phyloP scores from a whole-genome alignment of 345 rosid genomes.

The Eucalyptus cloeziana region DNA sequence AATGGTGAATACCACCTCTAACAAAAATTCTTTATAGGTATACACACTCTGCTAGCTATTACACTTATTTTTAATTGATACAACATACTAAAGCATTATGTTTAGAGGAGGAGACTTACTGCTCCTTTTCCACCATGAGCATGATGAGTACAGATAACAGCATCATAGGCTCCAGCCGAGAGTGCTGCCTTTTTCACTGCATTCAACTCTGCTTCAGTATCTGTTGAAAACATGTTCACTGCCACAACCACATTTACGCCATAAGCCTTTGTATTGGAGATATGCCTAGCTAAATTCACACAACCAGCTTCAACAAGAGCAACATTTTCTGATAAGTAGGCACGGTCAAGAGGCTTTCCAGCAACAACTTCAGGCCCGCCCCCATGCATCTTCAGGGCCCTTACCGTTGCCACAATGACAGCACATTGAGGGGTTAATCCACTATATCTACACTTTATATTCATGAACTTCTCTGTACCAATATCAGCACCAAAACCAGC shows the following conservation, averaged over 20 bases:
- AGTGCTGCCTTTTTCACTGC: conserved; percentile 78
- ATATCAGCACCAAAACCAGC: conserved; percentile 99
- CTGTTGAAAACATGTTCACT: conserved; percentile 86
- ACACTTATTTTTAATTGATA: neutral
- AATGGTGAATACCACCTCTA: neutral
- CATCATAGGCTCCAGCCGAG: conserved; percentile 90
- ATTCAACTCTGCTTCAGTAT: conserved; percentile 77
- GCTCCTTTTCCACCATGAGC: conserved; percentile 99
- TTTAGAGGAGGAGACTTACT: conserved; percentile 20
- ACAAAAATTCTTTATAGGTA: neutral
- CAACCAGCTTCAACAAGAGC: conserved; percentile 92
- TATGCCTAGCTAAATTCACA: conserved; percentile 88
- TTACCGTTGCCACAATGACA: conserved; percentile 87
- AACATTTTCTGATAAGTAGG: conserved; percentile 83
- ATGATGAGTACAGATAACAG: conserved; percentile 88
- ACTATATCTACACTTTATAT: conserved; percentile 87
- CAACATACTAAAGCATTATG: neutral
- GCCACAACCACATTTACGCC: conserved; percentile 96
- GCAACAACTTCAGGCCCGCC: conserved; percentile 97
- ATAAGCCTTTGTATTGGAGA: conserved; percentile 72
- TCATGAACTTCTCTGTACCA: conserved; percentile 97
- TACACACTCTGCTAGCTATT: neutral
- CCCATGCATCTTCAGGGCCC: conserved; percentile 99
- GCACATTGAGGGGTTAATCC: conserved; percentile 92
- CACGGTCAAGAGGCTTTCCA: conserved; percentile 91